Base-by-base conservation (phyloP, 2,329 filamentous ascomycete genomes). In the Dryadomyces quercus-mongolicae region DNA sequence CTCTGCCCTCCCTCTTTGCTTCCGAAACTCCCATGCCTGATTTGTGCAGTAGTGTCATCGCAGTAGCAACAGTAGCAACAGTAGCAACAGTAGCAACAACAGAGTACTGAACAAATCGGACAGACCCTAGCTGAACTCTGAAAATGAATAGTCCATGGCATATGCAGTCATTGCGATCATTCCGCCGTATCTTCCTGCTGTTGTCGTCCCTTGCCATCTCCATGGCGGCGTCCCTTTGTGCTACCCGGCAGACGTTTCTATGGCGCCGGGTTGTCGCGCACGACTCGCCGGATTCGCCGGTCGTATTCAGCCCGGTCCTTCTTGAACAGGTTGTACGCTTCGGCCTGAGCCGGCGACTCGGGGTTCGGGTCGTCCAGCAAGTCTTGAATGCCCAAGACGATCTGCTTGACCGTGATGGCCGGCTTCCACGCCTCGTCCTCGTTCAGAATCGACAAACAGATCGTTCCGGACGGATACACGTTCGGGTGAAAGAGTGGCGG, bases 341-440 rank as follows among this genome's bases (percentile, higher is more conserved):
- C 93, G 2, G 93, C 92, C 70, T 98, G 93, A 0, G 93, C 93
- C 0, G 93, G 93, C 1, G 90, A 95, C 51, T 98, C 93, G 3
- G 92, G 93, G 66, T 98, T 98, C 16, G 94, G 93, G 64, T 96
- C 92, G 68, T 98, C 86, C 44, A 98, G 82, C 1, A 98, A 80
- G 63, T 95, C 92, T 70, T 98, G 93, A 55, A 98, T 95, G 50
- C 93, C 93, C 1, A 97, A 78, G 6, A 97, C 80, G 59, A 98
- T 97, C 71, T 97, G 90, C 72, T 96, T 97, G 68, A 98, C 89
- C 0, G 93, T 98, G 65, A 98, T 98, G 7, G 93, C 92, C 1
- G 93, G 94, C 70, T 95, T 94, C 93, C 94, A 98, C 7, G 88
- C 91, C 68, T 98, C 93, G 64, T 98, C 93, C 69, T 98, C 94